phyloP scores from a whole-genome alignment of 2,329 filamentous ascomycete genomes.

The Aphanoascus verrucosus region DNA sequence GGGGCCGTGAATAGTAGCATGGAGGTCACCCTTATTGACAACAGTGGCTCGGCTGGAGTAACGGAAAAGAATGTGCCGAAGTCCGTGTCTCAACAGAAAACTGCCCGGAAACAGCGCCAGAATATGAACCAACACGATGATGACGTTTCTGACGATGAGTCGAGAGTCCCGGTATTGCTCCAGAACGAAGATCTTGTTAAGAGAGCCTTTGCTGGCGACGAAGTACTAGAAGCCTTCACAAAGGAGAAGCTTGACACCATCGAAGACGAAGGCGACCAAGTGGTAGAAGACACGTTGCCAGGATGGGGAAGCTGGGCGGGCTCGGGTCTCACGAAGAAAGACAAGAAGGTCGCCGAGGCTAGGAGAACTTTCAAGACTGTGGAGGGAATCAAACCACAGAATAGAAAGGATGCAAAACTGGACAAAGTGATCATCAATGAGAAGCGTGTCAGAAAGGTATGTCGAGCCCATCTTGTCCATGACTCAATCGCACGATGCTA shows the following conservation, averaged over 20 bases:
- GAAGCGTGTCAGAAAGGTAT: constrained; percentile 76
- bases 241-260: constrained; percentile 64
- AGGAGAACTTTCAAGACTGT: constrained; percentile 40
- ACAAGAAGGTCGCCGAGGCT: constrained; percentile 45
- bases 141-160: constrained; percentile 33
- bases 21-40: constrained; percentile 17
- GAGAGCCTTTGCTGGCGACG: constrained; percentile 76
- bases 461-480: constrained; percentile 15
- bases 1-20: constrained; percentile 6
- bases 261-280: constrained; percentile 69
- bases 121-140: constrained; percentile 31
- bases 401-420: constrained; percentile 72
- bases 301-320: constrained; percentile 94
- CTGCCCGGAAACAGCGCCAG: constrained; percentile 17
- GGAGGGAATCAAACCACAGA: constrained; percentile 62
- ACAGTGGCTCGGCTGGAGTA: neutral
- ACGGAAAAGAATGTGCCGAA: constrained; percentile 11
- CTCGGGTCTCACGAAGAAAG: constrained; percentile 62
- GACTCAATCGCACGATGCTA: neutral
- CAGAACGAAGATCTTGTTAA: constrained; percentile 59
- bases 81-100: constrained; percentile 13
- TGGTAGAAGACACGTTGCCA: constrained; percentile 72
- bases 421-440: constrained; percentile 85
- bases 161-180: constrained; percentile 32
- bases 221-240: constrained; percentile 70